Evolutionary conservation across 2,329 filamentous ascomycete species (phyloP), one percentile per base, ranked within the genome.

Genomic region (Alternaria longipes): DNA sequence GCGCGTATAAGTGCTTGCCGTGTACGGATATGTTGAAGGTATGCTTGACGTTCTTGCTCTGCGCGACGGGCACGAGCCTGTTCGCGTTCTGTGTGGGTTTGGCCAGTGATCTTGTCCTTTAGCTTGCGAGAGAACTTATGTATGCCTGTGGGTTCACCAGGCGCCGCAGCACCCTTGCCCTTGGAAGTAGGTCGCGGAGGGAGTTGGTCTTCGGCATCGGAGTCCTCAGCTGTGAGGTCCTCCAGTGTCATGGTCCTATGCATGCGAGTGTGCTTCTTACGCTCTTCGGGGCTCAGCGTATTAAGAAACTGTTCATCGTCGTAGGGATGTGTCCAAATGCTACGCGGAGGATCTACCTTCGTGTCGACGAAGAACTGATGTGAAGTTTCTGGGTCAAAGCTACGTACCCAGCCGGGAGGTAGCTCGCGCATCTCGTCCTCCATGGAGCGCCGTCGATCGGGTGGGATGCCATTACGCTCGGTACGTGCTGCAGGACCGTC

Each of bases 361-460:
- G 85, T 89, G 74, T 89, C 84, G 68, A 89, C 86, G 75, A 87
- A 89, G 82, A 88, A 89, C 68, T 89, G 86, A 68, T 89, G 87
- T 18, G 83, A 72, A 12, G 80, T 81, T 53, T 83, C 69, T 1
- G 81, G 71, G 69, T 89, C 87, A 72, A 83, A 89, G 60, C 83
- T 81, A 3, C 87, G 79, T 1, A 88, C 77, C 87, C 87, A 89
- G 42, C 86, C 86, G 14, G 74, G 59, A 0, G 87, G 86, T 0
- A 89, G 79, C 1, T 82, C 79, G 5, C 87, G 81, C 8, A 79
- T 74, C 67, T 88, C 85, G 66, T 89, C 87, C 78, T 89, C 87
- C 86, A 89, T 89, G 24, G 81, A 84, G n/a, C 86, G 82, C 12
- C 86, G 82, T 34, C 78, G 76, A 11, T 80, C 78, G 2, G 82